Percentiles rank a stretch among this genome's conserved stretches.
Conservation (phyloP, 2,329 filamentous ascomycete species). For the Uncinocarpus reesii region DNA sequence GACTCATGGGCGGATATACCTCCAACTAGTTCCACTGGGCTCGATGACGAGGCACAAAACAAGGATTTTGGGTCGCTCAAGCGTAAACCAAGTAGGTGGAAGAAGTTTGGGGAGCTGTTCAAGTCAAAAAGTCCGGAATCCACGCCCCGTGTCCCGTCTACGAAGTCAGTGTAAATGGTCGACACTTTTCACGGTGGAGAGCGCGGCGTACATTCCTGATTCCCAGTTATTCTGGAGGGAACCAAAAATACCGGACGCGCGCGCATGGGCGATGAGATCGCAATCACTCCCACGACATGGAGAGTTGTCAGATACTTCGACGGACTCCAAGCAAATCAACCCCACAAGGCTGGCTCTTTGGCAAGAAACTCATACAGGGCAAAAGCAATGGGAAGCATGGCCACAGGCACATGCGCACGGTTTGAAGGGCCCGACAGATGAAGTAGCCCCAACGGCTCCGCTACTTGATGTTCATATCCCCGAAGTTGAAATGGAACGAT, state of each 20-base stretch:
- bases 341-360: background rate
- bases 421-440: slow-evolving; percentile 9
- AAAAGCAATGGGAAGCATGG: slow-evolving; percentile 7
- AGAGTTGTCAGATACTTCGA: background rate
- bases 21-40: background rate
- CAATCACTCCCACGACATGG: slow-evolving; percentile 8
- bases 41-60: background rate
- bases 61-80: slow-evolving; percentile 16
- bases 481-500: slow-evolving; percentile 68
- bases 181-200: slow-evolving; percentile 15
- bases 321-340: background rate
- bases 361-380: background rate
- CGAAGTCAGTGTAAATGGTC: slow-evolving; percentile 22
- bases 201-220: slow-evolving; percentile 4
- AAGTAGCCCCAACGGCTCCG: slow-evolving; percentile 20
- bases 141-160: slow-evolving; percentile 23
- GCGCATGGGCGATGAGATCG: slow-evolving; percentile 4
- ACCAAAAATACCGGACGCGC: slow-evolving; percentile 2
- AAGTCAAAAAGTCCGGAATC: slow-evolving; percentile 25
- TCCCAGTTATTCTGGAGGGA: background rate
- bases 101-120: slow-evolving; percentile 38
- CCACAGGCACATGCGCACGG: slow-evolving; percentile 6
- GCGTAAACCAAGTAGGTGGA: slow-evolving; percentile 38
- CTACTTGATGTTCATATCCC: slow-evolving; percentile 72
- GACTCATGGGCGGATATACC: background rate